These are phyloP conservation scores for Teratosphaeria epicoccoides DNA, from an alignment of 2,329 filamentous ascomycete species.

Conservation along the genomic window DNA sequence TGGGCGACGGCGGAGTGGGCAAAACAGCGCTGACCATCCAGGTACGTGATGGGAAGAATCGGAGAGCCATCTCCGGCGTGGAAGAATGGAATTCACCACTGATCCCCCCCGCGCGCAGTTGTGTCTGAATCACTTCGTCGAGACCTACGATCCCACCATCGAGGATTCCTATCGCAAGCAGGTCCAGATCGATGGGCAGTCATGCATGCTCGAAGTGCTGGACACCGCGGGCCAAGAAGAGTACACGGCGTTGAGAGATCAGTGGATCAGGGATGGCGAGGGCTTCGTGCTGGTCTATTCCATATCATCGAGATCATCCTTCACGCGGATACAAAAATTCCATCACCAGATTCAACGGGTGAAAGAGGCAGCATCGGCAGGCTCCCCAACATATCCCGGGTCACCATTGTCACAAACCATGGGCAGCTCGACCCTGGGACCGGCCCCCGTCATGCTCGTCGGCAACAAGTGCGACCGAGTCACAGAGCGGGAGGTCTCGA, in stretches of 20 bases:
- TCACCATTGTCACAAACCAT: conserved; percentile 56
- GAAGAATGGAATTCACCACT: not conserved
- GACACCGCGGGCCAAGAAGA: conserved; percentile 98
- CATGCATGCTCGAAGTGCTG: conserved; percentile 93
- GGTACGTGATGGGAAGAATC: conserved; percentile 10
- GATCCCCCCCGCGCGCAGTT: conserved; percentile 51
- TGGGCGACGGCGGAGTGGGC: conserved; percentile 95
- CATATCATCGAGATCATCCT: conserved; percentile 93
- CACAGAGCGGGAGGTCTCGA: conserved; percentile 90
- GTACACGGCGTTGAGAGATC: conserved; percentile 90
- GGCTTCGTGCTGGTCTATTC: conserved; percentile 97
- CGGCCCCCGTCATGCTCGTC: conserved; percentile 92
- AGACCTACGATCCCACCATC: conserved; percentile 66
- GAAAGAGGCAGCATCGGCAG: conserved; percentile 70
- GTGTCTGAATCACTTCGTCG: conserved; percentile 95
- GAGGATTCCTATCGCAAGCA: conserved; percentile 60
- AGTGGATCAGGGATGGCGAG: conserved; percentile 97
- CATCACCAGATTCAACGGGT: conserved; percentile 95
- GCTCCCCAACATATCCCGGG: conserved; percentile 65
- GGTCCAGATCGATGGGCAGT: conserved; percentile 80
- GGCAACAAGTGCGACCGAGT: conserved; percentile 98
- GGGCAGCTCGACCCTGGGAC: conserved; percentile 45
- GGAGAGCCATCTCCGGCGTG: not conserved
- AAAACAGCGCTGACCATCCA: conserved; percentile 99
- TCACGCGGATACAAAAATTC: conserved; percentile 87